Base-by-base conservation (phyloP, 2,329 filamentous ascomycete genomes). In the Alternaria gansuensis region DNA sequence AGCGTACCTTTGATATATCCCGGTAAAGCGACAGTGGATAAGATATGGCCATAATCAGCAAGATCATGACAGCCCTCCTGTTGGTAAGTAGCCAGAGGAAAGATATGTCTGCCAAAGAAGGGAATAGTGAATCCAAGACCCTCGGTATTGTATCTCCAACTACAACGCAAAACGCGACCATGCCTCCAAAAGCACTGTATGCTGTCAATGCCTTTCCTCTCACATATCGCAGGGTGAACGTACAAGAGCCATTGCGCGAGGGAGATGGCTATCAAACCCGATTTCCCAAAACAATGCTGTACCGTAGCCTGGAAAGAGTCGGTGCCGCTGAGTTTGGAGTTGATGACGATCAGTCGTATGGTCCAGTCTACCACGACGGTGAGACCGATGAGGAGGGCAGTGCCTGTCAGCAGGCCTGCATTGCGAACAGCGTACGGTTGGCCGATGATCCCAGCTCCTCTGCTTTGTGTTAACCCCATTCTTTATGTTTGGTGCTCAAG, bases 111-210 rank as follows among this genome's bases (percentile, higher is more conserved):
- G 82, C 80, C 59, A 98, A 75, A 3, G 86, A 86, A 0, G 95
- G 93, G 81, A 94, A 97, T 5, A 97, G 78, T 4, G 93, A 92
- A 46, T 84, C 81, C 71, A 98, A 78, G 46, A 99, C 95, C 76
- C 93, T 92, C 3, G 95, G 95, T 73, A 99, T 97, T 0, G 92
- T 93, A 77, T 99, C 95, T 59, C 95, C 95, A 9, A 99, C 91
- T 72, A 99, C 97, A 71, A 99, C 93, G 66, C 93, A 95, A 78
- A 98, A 99, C 13, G 95, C 95, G 55, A 99, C 88, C 95, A 99
- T 99, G 65, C 95, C 95, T 56, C 95, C 95, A 82, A 98, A 99
- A 3, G 95, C 95, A 83, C 82, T 83, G 62, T 37, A 26, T 13
- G 34, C 17, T 31, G 66, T 77, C 62, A 77, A 69, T 52, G 59